A percentile compares a stretch with the other conserved stretches of the same genome.
phyloP scores from a whole-genome alignment of 2,329 filamentous ascomycete genomes.

The Penicillium fuscoglaucum region DNA sequence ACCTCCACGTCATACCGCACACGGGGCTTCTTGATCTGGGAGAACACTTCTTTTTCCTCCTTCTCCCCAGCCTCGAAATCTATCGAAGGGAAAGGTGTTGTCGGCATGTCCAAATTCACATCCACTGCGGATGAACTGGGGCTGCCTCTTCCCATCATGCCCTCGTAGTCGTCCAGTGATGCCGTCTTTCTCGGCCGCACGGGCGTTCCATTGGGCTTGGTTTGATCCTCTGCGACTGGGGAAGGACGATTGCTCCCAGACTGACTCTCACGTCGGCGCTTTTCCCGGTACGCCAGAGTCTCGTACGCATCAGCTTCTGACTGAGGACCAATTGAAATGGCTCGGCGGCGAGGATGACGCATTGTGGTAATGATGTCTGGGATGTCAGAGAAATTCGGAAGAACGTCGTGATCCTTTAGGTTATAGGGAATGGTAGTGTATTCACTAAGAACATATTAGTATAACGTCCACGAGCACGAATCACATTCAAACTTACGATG shows the following conservation, averaged over 20 bases:
- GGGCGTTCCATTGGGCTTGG: slow-evolving; percentile 34
- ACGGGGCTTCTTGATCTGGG: slow-evolving; percentile 76
- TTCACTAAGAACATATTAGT: slow-evolving; percentile 48
- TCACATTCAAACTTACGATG: slow-evolving; percentile 58
- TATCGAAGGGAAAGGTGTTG: slow-evolving; percentile 28
- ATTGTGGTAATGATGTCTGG: slow-evolving; percentile 79
- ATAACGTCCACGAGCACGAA: slow-evolving; percentile 5
- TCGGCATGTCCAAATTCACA: slow-evolving; percentile 31
- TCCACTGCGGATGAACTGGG: slow-evolving; percentile 40
- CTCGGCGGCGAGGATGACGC: slow-evolving; percentile 72
- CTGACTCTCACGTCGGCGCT: slow-evolving; percentile 61
- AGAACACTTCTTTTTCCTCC: slow-evolving; percentile 79
- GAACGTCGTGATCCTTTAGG: slow-evolving; percentile 78
- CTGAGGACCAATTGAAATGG: slow-evolving; percentile 88
- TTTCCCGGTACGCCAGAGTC: slow-evolving; percentile 85
- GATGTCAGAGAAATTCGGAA: slow-evolving; percentile 85
- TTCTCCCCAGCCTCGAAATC: slow-evolving; percentile 41
- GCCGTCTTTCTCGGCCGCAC: slow-evolving; percentile 48
- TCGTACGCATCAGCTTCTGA: slow-evolving; percentile 97
- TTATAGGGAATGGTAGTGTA: slow-evolving; percentile 80
- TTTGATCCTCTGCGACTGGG: slow-evolving; percentile 26
- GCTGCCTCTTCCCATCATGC: slow-evolving; percentile 70
- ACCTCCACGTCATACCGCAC: slow-evolving; percentile 98
- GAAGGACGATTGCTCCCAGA: slow-evolving; percentile 40
- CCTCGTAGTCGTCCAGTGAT: slow-evolving; percentile 65